Evolutionary conservation across 352 stramenopile species (phyloP).

Genomic region (Phytophthora gonapodyides): DNA sequence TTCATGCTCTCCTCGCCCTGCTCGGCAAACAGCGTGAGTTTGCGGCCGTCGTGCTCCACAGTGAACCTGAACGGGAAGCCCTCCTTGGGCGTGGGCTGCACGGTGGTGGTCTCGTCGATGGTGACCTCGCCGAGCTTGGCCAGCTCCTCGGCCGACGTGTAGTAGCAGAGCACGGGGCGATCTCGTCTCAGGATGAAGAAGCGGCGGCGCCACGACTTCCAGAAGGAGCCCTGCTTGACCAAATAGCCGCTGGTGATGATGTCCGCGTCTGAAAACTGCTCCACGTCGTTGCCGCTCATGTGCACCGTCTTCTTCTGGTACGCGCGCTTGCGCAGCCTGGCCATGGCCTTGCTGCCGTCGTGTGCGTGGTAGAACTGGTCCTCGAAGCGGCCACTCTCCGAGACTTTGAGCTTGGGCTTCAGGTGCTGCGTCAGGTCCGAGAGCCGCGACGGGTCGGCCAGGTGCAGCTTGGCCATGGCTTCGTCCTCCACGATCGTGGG

Average conservation of each 20-base stretch:
- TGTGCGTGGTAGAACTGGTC: conserved; percentile 89
- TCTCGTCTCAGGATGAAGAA: conserved; percentile 87
- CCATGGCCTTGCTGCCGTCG: conserved; percentile 79
- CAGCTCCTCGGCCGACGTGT: conserved; percentile 74
- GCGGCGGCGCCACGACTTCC: conserved; percentile 81
- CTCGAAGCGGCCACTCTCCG: conserved; percentile 81
- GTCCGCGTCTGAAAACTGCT: conserved; percentile 87
- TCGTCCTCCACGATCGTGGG: conserved; percentile 32
- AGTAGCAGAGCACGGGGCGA: conserved; percentile 78
- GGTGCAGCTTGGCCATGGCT: conserved; percentile 19
- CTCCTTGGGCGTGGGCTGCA: conserved; percentile 53
- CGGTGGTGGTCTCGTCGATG: conserved; percentile 66
- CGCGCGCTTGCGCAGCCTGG: conserved; percentile 75
- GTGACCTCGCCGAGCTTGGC: conserved; percentile 82
- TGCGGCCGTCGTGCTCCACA: conserved; percentile 67
- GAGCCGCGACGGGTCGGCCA: conserved; percentile 27
- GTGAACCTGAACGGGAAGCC: conserved; percentile 70
- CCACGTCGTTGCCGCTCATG: conserved; percentile 76
- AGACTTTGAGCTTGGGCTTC: conserved; percentile 78
- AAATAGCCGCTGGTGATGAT: conserved; percentile 82
- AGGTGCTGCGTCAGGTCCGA: conserved; percentile 34
- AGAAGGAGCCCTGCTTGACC: conserved; percentile 88
- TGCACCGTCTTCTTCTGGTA: conserved; percentile 77
- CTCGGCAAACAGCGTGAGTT: conserved; percentile 75
- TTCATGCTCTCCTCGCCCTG: conserved; percentile 58